Percentiles rank a stretch among this genome's conserved stretches.
phyloP scores from a whole-genome alignment of 768 basidiomycete species.

The button mushroom (Agaricus bisporus) region DNA sequence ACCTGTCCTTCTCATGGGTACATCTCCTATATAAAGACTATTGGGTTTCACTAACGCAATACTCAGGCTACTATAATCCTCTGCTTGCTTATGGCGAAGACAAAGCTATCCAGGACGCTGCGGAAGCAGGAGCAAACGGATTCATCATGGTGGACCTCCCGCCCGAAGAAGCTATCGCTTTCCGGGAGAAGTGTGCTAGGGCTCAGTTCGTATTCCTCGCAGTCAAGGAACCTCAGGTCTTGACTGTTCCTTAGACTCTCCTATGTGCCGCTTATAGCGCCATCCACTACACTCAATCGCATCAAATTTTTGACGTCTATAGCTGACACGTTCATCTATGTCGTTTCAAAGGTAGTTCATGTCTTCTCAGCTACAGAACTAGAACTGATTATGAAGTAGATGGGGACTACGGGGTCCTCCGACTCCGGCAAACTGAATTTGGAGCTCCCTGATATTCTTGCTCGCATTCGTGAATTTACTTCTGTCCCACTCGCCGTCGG shows the following conservation, averaged over 20 bases:
- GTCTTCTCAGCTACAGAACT: background rate
- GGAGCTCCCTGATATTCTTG: conserved; percentile 77
- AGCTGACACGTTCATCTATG: conserved; percentile 96
- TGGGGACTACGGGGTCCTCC: conserved; percentile 97
- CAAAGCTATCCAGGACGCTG: conserved; percentile 85
- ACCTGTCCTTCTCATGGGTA: conserved; percentile 94
- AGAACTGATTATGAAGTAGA: conserved; percentile 33
- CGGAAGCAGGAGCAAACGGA: conserved; percentile 89
- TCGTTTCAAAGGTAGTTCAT: conserved; percentile 82
- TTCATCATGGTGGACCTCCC: conserved; percentile 98
- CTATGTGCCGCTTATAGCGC: conserved; percentile 93
- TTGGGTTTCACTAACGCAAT: conserved; percentile 5
- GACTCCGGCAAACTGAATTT: conserved; percentile 63
- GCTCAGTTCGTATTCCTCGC: conserved; percentile 52
- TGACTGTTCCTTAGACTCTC: conserved; percentile 55
- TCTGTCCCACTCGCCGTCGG: conserved; percentile 89
- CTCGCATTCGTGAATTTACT: conserved; percentile 74
- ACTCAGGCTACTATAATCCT: conserved; percentile 93
- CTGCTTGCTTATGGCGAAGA: conserved; percentile 94
- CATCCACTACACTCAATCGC: conserved; percentile 82
- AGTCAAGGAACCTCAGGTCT: background rate
- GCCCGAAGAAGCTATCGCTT: conserved; percentile 90
- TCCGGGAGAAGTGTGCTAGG: conserved; percentile 81
- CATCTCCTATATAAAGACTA: conserved; percentile 11
- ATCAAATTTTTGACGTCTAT: conserved; percentile 90